Evolutionary conservation across 2,329 filamentous ascomycete species (phyloP), one percentile per base, ranked within the genome.

Genomic region (Talaromyces sp.): DNA sequence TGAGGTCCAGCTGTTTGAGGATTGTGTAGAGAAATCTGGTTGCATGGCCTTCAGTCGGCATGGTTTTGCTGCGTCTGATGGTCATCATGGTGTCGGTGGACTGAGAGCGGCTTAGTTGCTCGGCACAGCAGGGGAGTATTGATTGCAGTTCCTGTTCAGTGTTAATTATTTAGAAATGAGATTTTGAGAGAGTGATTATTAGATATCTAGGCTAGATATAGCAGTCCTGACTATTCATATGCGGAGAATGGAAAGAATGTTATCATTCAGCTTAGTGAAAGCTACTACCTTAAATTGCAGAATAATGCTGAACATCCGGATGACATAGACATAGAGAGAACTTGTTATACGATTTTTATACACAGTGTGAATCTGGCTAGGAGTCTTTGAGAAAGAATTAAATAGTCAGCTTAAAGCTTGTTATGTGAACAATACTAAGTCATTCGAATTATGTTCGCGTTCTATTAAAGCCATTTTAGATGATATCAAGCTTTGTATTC

Each of bases 1-100:
- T 84, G 37, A 86, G 72, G 68, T 84, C 83, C 59, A 85, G 75
- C 69, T 86, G 84, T 68, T 83, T 85, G 68, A 86, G 74, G 60
- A 86, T 85, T 24, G 81, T 79, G 70, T 84, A 86, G n/a, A 85
- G 76, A 66, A 86, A 84, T 45, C 81, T 82, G 39, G 79, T 78
- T 19, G 80, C 84, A 58, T 82, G 79, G 60, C 75, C 79, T 67
- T 86, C 84, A 6, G 78, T 81, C 33, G 82, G 77, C 77, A 83
- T 74, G 9, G 76, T 76, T 64, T 80, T 80, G 65, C 71, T 75
- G 64, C 78, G 77, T 66, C 79, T 75, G 33, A 76, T 71, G 61
- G 68, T 71, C n/a, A 74, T 70, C 75, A 77, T 77, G 47, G 33
- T 22, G 22, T 39, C 35, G 54, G 61, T 56, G 33, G 57, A 22